These are phyloP conservation scores for Pestalotiopsis sp. DNA, from an alignment of 2,329 filamentous ascomycete genomes.

Conservation along the genomic window DNA sequence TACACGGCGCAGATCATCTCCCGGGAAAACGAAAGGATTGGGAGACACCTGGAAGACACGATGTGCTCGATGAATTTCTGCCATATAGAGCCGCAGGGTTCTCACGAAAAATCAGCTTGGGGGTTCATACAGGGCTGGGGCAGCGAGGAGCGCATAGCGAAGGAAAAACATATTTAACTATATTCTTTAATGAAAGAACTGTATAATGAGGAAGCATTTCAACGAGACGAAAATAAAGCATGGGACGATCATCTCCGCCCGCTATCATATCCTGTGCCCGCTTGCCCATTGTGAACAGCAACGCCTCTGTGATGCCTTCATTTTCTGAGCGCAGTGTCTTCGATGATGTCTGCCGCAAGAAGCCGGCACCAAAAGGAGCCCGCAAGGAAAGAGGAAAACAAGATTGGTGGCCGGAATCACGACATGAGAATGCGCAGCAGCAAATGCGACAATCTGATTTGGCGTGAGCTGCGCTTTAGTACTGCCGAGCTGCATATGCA, in stretches of 20 bases:
- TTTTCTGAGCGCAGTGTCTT: not conserved
- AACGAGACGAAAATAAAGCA: not conserved
- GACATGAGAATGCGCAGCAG: not conserved
- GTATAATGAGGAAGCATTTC: not conserved
- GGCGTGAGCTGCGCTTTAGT: not conserved
- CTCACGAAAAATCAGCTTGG: not conserved
- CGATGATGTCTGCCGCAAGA: not conserved
- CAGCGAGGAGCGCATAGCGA: not conserved
- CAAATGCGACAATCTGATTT: not conserved
- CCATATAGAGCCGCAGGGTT: not conserved
- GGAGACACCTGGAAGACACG: not conserved
- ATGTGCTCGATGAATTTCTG: not conserved
- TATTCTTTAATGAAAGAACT: not conserved
- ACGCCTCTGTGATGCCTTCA: not conserved
- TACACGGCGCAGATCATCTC: not conserved
- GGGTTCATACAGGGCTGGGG: not conserved
- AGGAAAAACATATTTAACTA: not conserved
- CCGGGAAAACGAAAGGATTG: not conserved
- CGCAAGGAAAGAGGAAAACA: not conserved
- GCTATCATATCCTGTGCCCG: no score
- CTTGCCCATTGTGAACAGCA: not conserved
- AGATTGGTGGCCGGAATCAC: not conserved
- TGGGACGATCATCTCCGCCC: not conserved
- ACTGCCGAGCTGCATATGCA: constrained; percentile 7
- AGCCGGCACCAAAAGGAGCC: not conserved